These are phyloP conservation scores for Protomyces lactucae-debilis DNA, from an alignment of 1,139 yeast species.

Conservation along the genomic window DNA sequence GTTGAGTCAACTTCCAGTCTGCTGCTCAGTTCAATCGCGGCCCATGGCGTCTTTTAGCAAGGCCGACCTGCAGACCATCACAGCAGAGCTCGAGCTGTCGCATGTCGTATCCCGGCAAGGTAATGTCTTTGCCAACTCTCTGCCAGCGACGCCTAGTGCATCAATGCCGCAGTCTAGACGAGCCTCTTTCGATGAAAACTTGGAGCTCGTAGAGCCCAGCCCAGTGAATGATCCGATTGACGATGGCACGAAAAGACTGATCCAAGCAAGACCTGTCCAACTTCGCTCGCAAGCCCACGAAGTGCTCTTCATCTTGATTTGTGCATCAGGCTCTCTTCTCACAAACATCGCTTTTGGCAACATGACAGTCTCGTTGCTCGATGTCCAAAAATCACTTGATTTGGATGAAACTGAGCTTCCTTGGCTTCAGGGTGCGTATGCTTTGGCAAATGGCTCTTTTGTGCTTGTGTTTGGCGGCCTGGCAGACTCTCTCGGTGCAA, in stretches of 20 bases:
- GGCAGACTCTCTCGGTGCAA: constrained; percentile 14
- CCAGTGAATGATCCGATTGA: not conserved
- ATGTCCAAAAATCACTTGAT: not conserved
- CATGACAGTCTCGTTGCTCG: constrained; percentile 1
- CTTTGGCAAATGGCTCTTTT: constrained; percentile 16
- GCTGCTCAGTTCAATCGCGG: no score
- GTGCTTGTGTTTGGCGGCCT: constrained; percentile 16
- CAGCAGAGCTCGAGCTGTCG: not conserved
- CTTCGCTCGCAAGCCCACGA: constrained; percentile 2
- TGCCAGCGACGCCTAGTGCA: not conserved
- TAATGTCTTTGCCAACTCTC: not conserved
- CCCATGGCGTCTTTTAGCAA: not conserved
- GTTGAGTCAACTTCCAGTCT: no score
- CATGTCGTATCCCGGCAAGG: not conserved
- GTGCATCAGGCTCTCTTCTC: constrained; percentile 7
- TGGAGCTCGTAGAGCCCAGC: not conserved
- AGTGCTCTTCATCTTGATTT: constrained; percentile 13
- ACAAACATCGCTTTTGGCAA: constrained; percentile 6
- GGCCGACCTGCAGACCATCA: not conserved
- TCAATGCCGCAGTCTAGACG: not conserved
- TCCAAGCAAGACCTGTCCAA: not conserved
- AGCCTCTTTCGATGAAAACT: not conserved
- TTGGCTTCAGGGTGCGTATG: constrained; percentile 12
- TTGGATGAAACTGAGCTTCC: constrained; percentile 1
- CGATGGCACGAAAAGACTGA: not conserved